Conservation (phyloP, 331 rosid species). For the Saraca asoca region DNA sequence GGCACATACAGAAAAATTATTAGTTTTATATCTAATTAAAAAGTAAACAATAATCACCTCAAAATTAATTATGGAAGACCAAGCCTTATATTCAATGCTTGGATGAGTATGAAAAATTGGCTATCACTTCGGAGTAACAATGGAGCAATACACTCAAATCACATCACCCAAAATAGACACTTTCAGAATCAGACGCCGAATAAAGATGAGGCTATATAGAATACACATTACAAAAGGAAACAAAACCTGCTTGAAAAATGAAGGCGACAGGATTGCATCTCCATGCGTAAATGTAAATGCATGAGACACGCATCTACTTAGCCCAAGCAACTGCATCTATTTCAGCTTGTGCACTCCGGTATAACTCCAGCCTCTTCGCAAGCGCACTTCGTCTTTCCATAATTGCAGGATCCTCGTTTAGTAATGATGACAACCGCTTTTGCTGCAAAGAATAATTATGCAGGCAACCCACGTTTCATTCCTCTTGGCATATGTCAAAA, state of each 20-base stretch:
- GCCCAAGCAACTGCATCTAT: constrained; percentile 96
- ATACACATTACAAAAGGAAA: neutral
- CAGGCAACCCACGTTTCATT: neutral
- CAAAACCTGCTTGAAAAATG: constrained; percentile 10
- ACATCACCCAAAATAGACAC: too few relatives aligned
- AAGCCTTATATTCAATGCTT: too few relatives aligned
- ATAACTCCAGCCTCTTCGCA: constrained; percentile 82
- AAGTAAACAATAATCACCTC: too few relatives aligned
- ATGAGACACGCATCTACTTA: constrained; percentile 50
- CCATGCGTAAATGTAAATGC: constrained; percentile 24
- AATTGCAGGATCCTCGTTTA: constrained; percentile 92
- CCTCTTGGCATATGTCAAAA: neutral
- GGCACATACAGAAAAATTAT: too few relatives aligned
- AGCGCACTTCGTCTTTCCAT: constrained; percentile 84
- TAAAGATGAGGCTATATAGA: too few relatives aligned
- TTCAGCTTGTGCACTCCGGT: constrained; percentile 87
- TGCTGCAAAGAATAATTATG: constrained; percentile 44
- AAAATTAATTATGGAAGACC: too few relatives aligned
- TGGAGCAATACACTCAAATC: too few relatives aligned
- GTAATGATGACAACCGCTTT: constrained; percentile 68
- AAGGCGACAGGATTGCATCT: constrained; percentile 1
- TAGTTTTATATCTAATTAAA: too few relatives aligned
- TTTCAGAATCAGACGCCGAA: too few relatives aligned
- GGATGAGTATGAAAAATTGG: too few relatives aligned
- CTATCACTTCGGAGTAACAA: too few relatives aligned